Evolutionary conservation across 2,329 filamentous ascomycete species (phyloP).

Genomic region (Sporothrix inflata): DNA sequence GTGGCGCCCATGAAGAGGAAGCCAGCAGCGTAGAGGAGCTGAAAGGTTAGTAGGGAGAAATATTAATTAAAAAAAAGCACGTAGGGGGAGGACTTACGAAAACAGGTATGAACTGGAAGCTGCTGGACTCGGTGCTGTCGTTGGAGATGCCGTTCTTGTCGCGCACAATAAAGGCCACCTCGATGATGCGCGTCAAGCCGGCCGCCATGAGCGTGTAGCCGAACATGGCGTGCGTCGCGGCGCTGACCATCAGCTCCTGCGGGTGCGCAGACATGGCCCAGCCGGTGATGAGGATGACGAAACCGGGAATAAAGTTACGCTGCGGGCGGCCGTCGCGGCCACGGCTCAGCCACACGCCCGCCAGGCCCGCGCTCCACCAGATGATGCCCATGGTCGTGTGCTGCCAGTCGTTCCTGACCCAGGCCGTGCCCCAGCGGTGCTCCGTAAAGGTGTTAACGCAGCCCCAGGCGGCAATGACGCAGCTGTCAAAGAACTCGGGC

Average conservation of each 20-base stretch:
- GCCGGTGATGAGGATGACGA: constrained; percentile 89
- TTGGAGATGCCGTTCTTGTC: constrained; percentile 68
- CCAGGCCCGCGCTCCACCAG: constrained; percentile 93
- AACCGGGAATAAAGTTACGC: constrained; percentile 88
- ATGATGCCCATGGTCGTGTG: constrained; percentile 99
- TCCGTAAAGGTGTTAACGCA: constrained; percentile 98
- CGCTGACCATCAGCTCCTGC: constrained; percentile 80
- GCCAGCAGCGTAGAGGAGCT: constrained; percentile 89
- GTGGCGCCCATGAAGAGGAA: constrained; percentile 98
- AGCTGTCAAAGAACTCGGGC: constrained; percentile 95
- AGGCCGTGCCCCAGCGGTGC: constrained; percentile 86
- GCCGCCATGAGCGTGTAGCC: constrained; percentile 95
- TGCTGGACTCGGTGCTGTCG: constrained; percentile 70
- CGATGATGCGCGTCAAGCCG: constrained; percentile 81
- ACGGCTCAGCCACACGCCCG: constrained; percentile 89
- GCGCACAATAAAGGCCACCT: constrained; percentile 83
- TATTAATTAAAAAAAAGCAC: background rate
- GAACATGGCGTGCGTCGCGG: constrained; percentile 85
- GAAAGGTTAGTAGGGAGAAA: constrained; percentile 35
- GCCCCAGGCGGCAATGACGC: constrained; percentile 91
- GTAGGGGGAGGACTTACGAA: constrained; percentile 52
- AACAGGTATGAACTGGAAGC: constrained; percentile 59
- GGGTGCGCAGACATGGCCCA: constrained; percentile 95
- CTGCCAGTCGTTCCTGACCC: constrained; percentile 93
- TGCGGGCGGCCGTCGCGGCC: constrained; percentile 83